Percentiles rank a stretch among this genome's conserved stretches.
phyloP scores from a whole-genome alignment of 2,329 filamentous ascomycete genomes.

The Tolypocladium cylindrosporum region DNA sequence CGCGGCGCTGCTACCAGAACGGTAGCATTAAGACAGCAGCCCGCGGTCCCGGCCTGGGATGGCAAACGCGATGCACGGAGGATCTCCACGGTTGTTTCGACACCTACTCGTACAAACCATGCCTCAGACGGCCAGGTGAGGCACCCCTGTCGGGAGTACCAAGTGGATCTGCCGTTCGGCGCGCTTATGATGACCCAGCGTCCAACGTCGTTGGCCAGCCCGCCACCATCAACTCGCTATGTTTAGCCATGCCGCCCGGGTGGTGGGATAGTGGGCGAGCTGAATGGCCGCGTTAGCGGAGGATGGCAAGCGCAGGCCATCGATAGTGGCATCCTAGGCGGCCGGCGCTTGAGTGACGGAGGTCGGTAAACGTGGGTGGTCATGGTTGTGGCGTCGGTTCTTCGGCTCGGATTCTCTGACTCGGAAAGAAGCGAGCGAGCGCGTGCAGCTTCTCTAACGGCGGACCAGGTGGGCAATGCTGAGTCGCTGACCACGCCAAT shows the following conservation, averaged over 20 bases:
- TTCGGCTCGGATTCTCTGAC: background rate
- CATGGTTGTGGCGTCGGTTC: background rate
- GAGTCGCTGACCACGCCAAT: background rate
- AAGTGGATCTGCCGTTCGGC: background rate
- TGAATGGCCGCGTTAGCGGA: background rate
- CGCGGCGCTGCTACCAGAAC: background rate
- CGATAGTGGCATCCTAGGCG: background rate
- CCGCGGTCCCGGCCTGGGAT: background rate
- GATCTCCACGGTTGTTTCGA: background rate
- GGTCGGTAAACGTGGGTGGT: background rate
- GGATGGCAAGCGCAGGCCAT: background rate
- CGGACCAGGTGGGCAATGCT: background rate
- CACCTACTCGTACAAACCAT: background rate
- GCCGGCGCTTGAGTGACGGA: background rate
- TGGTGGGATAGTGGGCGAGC: background rate
- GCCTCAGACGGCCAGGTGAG: background rate
- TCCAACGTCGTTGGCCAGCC: background rate
- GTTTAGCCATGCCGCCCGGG: background rate
- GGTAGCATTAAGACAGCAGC: background rate
- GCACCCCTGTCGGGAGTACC: background rate
- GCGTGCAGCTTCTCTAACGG: background rate
- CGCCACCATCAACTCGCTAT: background rate
- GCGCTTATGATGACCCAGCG: background rate
- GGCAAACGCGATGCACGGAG: background rate
- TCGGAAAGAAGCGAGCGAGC: background rate